A percentile compares a stretch with the other conserved stretches of the same genome.
These are phyloP conservation scores for Datisca glomerata DNA, from an alignment of 306 rosid species.

Conservation along the genomic window DNA sequence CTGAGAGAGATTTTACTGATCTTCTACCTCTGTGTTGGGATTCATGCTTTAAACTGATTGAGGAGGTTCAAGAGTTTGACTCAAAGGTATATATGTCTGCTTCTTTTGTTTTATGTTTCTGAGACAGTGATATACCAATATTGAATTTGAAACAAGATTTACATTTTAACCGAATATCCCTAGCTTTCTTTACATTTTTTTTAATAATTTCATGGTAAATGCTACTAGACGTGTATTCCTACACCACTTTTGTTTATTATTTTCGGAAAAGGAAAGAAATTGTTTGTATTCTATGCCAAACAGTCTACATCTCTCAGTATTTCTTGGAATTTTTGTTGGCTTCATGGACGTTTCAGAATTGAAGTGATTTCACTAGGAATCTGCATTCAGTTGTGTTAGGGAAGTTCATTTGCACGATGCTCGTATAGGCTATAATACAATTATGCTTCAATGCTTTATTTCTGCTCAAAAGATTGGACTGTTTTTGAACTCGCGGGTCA, in stretches of 20 bases:
- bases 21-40: conserved; percentile 92
- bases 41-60: conserved; percentile 74
- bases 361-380: too few relatives aligned
- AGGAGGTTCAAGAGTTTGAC: conserved; percentile 89
- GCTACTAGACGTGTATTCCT: too few relatives aligned
- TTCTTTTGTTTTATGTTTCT: conserved; percentile 6
- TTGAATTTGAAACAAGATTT: too few relatives aligned
- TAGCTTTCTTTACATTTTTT: conserved; percentile 1
- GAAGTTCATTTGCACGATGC: background rate
- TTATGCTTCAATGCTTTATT: background rate
- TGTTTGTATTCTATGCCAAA: too few relatives aligned
- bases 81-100: conserved; percentile 57
- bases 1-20: conserved; percentile 67
- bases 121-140: conserved; percentile 3
- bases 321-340: too few relatives aligned
- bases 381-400: too few relatives aligned
- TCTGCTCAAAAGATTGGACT: background rate
- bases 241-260: too few relatives aligned
- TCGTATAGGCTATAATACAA: background rate
- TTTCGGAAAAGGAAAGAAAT: too few relatives aligned
- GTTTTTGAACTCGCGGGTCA: background rate
- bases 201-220: too few relatives aligned
- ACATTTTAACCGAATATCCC: background rate
- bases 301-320: too few relatives aligned
- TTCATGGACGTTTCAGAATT: too few relatives aligned